These are phyloP conservation scores for Rostrohypoxylon terebratum DNA, from an alignment of 495 filamentous ascomycete genomes.

Conservation along the genomic window DNA sequence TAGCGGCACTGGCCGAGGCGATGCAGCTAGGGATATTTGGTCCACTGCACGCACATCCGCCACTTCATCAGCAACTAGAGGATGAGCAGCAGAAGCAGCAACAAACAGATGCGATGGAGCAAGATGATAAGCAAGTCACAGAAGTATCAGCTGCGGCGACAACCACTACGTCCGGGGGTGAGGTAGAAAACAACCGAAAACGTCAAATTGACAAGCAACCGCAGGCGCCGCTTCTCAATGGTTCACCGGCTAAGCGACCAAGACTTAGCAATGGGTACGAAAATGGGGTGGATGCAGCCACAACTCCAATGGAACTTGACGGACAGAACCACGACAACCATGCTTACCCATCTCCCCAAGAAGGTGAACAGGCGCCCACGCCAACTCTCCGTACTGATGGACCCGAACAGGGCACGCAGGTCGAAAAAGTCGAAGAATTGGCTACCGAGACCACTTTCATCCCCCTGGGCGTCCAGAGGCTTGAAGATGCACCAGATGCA, in stretches of 20 bases:
- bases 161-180: constrained; percentile 45
- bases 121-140: constrained; percentile 53
- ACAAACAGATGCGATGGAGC: constrained; percentile 47
- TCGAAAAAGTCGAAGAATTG: constrained; percentile 73
- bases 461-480: constrained; percentile 63
- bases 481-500: constrained; percentile 56
- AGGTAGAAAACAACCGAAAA: constrained; percentile 63
- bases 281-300: constrained; percentile 69
- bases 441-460: constrained; percentile 74
- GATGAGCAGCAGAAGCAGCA: constrained; percentile 44
- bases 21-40: constrained; percentile 62
- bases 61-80: constrained; percentile 48
- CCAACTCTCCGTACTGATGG: constrained; percentile 70
- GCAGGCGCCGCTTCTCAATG: constrained; percentile 57
- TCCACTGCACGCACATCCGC: constrained; percentile 55
- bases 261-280: constrained; percentile 72
- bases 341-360: constrained; percentile 67
- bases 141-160: constrained; percentile 33
- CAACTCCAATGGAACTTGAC: constrained; percentile 71
- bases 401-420: constrained; percentile 76
- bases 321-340: constrained; percentile 60
- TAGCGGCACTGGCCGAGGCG: constrained; percentile 57
- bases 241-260: constrained; percentile 64
- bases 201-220: constrained; percentile 61
- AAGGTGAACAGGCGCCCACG: constrained; percentile 65